A percentile compares a stretch with the other conserved stretches of the same genome.
Evolutionary conservation across 2,329 filamentous ascomycete species (phyloP).

Genomic region (Penicillium sp.): DNA sequence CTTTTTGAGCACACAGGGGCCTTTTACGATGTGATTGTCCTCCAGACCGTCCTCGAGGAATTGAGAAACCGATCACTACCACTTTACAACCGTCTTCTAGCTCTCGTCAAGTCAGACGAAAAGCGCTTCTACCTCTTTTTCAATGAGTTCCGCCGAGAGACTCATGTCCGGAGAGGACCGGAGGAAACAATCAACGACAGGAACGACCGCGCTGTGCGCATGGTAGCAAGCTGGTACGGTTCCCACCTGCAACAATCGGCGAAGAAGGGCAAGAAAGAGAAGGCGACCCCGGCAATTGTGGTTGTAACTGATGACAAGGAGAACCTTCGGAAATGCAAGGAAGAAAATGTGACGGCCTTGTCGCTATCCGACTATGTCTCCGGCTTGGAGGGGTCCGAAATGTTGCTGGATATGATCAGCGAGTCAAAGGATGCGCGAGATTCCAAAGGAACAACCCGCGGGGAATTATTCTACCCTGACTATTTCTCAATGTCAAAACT

Average conservation of each 20-base stretch:
- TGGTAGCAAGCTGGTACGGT: constrained; percentile 84
- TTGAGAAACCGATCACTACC: constrained; percentile 89
- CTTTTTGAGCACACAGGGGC: constrained; percentile 87
- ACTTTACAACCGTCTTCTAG: constrained; percentile 88
- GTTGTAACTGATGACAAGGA: constrained; percentile 93
- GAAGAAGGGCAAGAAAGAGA: constrained; percentile 53
- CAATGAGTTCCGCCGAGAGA: constrained; percentile 95
- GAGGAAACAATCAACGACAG: constrained; percentile 93
- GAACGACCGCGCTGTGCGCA: constrained; percentile 87
- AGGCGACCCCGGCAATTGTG: constrained; percentile 70
- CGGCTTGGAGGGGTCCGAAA: constrained; percentile 77
- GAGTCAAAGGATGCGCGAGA: constrained; percentile 68
- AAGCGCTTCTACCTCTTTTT: constrained; percentile 99
- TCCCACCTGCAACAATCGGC: constrained; percentile 68
- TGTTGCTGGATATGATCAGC: constrained; percentile 88
- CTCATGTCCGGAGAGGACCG: constrained; percentile 69
- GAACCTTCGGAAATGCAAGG: constrained; percentile 77
- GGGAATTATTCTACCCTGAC: constrained; percentile 78
- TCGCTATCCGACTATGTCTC: constrained; percentile 76
- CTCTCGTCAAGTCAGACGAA: constrained; percentile 88
- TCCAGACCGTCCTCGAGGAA: constrained; percentile 96
- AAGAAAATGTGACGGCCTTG: constrained; percentile 65
- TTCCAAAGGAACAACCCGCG: constrained; percentile 60
- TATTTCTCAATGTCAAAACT: constrained; percentile 86
- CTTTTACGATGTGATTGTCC: constrained; percentile 93